Evolutionary conservation across 202 grass and related monocot genomes (phyloP).

Genomic region (Carex sylvatica): DNA sequence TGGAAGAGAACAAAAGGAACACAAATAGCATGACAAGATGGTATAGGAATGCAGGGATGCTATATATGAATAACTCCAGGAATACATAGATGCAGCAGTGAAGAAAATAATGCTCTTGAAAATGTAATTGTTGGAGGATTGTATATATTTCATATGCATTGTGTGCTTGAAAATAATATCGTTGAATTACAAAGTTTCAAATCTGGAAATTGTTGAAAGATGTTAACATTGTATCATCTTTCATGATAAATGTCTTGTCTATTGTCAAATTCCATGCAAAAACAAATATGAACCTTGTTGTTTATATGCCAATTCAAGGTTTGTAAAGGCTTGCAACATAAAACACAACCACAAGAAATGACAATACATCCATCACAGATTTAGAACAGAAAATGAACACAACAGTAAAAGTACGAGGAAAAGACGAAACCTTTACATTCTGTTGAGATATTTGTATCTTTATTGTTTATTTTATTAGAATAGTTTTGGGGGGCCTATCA

Average conservation of each 20-base stretch:
- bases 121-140: neutral
- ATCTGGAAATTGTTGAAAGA: neutral
- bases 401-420: too few relatives aligned
- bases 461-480: too few relatives aligned
- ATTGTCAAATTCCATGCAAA: neutral
- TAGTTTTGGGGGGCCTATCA: too few relatives aligned
- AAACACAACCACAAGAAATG: neutral
- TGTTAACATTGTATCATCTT: neutral
- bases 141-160: slow-evolving; percentile 4
- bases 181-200: neutral
- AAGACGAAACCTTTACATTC: too few relatives aligned
- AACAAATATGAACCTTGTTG: neutral
- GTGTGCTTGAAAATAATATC: neutral
- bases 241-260: neutral
- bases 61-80: too few relatives aligned
- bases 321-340: neutral
- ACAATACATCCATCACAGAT: neutral
- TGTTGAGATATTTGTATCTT: too few relatives aligned
- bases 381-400: too few relatives aligned
- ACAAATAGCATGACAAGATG: too few relatives aligned
- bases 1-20: too few relatives aligned
- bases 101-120: too few relatives aligned
- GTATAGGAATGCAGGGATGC: too few relatives aligned
- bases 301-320: neutral
- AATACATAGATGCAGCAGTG: neutral